These are phyloP conservation scores for Singerocomus inundabilis DNA, from an alignment of 1,284 basidiomycete genomes.

Conservation along the genomic window DNA sequence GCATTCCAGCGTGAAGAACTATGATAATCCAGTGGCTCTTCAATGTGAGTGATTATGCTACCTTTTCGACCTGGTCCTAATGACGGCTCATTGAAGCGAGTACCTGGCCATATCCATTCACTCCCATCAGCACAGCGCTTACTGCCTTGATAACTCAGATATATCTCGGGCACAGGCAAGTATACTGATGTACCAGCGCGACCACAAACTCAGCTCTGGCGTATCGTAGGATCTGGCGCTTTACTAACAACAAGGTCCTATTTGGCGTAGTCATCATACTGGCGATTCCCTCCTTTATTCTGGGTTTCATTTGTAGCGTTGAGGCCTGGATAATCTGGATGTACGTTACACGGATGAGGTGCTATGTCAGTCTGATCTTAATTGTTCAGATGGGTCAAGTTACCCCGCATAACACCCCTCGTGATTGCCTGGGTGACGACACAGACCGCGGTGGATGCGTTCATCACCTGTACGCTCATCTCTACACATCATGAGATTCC, in stretches of 20 bases:
- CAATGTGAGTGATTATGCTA: background rate
- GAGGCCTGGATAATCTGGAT: conserved; percentile 37
- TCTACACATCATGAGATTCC: background rate
- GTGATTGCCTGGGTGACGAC: conserved; percentile 41
- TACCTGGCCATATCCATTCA: conserved; percentile 43
- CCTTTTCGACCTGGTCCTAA: background rate
- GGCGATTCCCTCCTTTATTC: conserved; percentile 36
- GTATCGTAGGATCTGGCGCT: conserved; percentile 26
- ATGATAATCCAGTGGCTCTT: conserved; percentile 7
- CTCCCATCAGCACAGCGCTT: no score
- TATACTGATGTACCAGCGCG: no score
- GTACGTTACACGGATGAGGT: conserved; percentile 30
- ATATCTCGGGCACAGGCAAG: no score
- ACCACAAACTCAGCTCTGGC: background rate
- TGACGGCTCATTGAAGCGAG: background rate
- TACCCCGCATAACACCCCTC: conserved; percentile 25
- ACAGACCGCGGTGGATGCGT: conserved; percentile 40
- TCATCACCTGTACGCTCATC: conserved; percentile 39
- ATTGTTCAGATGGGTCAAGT: conserved; percentile 23
- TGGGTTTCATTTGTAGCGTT: conserved; percentile 39
- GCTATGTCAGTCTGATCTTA: background rate
- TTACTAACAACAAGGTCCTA: conserved; percentile 38
- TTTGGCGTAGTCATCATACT: conserved; percentile 34
- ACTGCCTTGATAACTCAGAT: no score
- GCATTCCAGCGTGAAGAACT: conserved; percentile 10